phyloP scores from a whole-genome alignment of 768 basidiomycete genomes.

The Tylopilus sp. region DNA sequence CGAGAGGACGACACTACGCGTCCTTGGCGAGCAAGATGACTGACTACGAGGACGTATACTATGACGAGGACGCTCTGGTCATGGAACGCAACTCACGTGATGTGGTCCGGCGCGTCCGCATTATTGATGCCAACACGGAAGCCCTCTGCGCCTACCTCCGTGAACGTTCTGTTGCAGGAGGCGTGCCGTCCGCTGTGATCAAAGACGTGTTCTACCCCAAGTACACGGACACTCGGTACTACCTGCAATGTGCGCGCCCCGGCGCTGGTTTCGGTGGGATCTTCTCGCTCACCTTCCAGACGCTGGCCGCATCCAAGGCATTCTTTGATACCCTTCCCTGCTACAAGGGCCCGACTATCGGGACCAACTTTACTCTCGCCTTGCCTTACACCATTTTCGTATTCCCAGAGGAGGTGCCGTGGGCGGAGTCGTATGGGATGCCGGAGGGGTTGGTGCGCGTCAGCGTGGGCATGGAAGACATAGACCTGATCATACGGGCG shows the following conservation, averaged over 20 bases:
- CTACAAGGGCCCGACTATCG: slow-evolving; percentile 87
- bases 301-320: slow-evolving; percentile 58
- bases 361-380: slow-evolving; percentile 94
- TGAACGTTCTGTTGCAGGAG: slow-evolving; percentile 48
- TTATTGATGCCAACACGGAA: slow-evolving; percentile 77
- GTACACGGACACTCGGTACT: slow-evolving; percentile 68
- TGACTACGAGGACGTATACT: no score
- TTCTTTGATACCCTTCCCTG: slow-evolving; percentile 85
- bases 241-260: slow-evolving; percentile 61
- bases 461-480: slow-evolving; percentile 88
- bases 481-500: slow-evolving; percentile 46
- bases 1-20: no score
- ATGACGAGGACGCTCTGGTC: slow-evolving; percentile 90
- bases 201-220: slow-evolving; percentile 91
- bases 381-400: no score
- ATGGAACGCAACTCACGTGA: slow-evolving; percentile 99
- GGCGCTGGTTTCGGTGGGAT: slow-evolving; percentile 73
- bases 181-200: slow-evolving; percentile 44
- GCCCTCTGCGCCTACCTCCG: slow-evolving; percentile 76
- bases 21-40: slow-evolving; percentile 58
- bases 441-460: no score
- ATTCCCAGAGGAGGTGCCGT: slow-evolving; percentile 91
- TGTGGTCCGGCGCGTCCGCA: slow-evolving; percentile 77
- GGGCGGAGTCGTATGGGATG: slow-evolving; percentile 87
- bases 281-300: slow-evolving; percentile 83